These are phyloP conservation scores for Allomyces macrogynus DNA, from an alignment of 192 early-diverging fungal species.

Conservation along the genomic window DNA sequence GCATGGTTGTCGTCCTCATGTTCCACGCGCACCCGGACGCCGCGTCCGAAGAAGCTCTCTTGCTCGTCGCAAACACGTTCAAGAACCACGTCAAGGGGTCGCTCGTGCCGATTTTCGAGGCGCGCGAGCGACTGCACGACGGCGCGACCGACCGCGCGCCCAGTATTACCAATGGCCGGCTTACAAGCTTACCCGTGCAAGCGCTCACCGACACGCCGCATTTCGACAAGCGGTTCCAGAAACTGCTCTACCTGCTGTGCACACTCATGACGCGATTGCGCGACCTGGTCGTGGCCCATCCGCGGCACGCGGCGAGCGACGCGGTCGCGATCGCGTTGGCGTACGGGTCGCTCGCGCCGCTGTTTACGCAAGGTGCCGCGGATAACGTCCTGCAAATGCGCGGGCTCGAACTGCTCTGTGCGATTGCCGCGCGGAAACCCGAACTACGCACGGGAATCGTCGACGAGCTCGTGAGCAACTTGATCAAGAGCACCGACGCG, in stretches of 20 bases:
- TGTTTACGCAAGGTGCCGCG: neutral
- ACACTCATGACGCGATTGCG: neutral
- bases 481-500: no score
- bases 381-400: neutral
- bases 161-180: neutral
- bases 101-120: neutral
- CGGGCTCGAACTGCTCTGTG: neutral
- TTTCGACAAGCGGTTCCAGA: neutral
- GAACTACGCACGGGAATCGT: no score
- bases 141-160: neutral
- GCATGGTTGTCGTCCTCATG: no score
- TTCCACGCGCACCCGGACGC: no score
- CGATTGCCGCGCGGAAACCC: no score
- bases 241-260: neutral
- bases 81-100: neutral
- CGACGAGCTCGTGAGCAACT: no score
- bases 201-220: neutral
- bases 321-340: neutral
- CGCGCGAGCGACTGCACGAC: neutral
- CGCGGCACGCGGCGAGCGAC: neutral
- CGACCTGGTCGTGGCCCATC: neutral
- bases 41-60: no score
- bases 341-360: neutral
- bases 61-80: no score
- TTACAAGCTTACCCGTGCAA: neutral